A percentile compares a stretch with the other conserved stretches of the same genome.
Conservation (phyloP, 805 yeast genomes). For the Ogataea minuta region DNA sequence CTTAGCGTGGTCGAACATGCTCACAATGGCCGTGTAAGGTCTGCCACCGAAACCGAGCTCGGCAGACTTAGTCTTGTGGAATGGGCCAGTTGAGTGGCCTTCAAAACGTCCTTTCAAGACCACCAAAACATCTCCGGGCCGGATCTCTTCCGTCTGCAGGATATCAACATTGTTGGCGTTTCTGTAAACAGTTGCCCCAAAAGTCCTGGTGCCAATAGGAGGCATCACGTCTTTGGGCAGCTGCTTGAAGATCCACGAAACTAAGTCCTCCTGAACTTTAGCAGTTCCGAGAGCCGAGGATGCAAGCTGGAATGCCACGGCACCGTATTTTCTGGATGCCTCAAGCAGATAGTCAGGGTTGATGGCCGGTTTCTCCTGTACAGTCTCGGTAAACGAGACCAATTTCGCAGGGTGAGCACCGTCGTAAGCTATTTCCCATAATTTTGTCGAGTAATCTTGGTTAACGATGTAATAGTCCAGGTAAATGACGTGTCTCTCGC, state of each 20-base stretch:
- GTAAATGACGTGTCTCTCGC: conserved; percentile 45
- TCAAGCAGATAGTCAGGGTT: conserved; percentile 48
- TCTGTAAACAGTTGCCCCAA: conserved; percentile 69
- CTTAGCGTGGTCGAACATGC: conserved; percentile 73
- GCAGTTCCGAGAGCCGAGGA: conserved; percentile 36
- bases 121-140: conserved; percentile 83
- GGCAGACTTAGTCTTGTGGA: conserved; percentile 32
- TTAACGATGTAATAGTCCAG: conserved; percentile 71
- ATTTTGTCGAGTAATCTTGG: conserved; percentile 67
- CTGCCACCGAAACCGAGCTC: conserved; percentile 54
- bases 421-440: conserved; percentile 58
- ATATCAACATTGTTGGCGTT: conserved; percentile 51
- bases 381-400: conserved; percentile 37
- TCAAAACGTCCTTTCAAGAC: conserved; percentile 73
- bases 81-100: conserved; percentile 49
- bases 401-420: conserved; percentile 51
- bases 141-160: conserved; percentile 56
- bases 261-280: conserved; percentile 31
- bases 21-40: conserved; percentile 60
- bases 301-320: conserved; percentile 46
- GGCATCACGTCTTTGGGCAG: conserved; percentile 36
- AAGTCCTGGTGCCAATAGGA: conserved; percentile 63
- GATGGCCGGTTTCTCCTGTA: conserved; percentile 38
- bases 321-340: conserved; percentile 52
- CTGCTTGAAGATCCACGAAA: conserved; percentile 36